A percentile compares a stretch with the other conserved stretches of the same genome.
phyloP scores from a whole-genome alignment of 768 basidiomycete species.

The Leucosporidium creatinivorum region DNA sequence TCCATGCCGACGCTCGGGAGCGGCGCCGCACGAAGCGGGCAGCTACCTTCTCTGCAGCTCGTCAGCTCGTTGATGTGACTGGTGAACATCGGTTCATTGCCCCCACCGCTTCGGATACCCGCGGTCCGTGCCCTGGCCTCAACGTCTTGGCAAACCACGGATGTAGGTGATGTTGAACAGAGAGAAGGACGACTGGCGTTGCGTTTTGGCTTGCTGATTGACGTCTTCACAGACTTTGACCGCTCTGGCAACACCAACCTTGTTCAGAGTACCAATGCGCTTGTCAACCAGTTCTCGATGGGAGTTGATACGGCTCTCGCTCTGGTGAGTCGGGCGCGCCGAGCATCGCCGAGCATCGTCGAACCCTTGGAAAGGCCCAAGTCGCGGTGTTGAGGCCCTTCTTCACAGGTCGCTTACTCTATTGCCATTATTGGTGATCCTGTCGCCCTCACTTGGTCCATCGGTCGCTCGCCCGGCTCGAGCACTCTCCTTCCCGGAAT shows the following conservation, averaged over 20 bases:
- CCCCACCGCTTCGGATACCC: not conserved
- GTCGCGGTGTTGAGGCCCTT: too few relatives aligned
- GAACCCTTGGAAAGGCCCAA: too few relatives aligned
- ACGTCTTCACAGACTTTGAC: not conserved
- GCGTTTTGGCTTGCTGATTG: too few relatives aligned
- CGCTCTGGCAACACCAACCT: not conserved
- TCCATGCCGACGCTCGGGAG: not conserved
- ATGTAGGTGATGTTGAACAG: too few relatives aligned
- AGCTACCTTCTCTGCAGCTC: not conserved
- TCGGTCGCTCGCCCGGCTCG: not conserved
- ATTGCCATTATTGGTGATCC: constrained; percentile 6
- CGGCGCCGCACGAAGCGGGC: not conserved
- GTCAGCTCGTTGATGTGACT: not conserved
- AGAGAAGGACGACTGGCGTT: too few relatives aligned
- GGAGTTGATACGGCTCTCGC: not conserved
- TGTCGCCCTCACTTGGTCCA: not conserved
- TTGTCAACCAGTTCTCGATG: not conserved
- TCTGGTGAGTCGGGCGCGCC: not conserved
- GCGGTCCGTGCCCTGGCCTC: not conserved
- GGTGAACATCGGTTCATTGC: not conserved
- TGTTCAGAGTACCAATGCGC: not conserved
- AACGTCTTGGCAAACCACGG: not conserved
- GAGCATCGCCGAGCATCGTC: too few relatives aligned
- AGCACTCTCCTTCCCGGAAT: not conserved
- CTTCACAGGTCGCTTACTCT: not conserved